Conservation (phyloP, 345 rosid genomes). For the Corchorus olitorius region DNA sequence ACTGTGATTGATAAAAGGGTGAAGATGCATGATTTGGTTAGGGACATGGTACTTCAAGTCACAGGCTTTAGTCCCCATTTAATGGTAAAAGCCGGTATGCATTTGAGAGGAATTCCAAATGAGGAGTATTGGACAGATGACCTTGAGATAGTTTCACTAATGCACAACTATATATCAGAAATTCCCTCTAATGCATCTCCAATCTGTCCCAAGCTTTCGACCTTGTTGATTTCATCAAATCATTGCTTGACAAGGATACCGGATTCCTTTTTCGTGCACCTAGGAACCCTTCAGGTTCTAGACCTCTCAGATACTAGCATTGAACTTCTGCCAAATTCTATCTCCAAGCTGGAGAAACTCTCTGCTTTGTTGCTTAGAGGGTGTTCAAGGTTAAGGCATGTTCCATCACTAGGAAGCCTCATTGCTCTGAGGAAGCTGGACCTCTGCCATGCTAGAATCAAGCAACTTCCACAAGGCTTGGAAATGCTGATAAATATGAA, state of each 20-base stretch:
- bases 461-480: slow-evolving; percentile 26
- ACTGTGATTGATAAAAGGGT: not conserved
- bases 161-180: not conserved
- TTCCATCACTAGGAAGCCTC: slow-evolving; percentile 22
- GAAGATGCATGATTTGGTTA: slow-evolving; percentile 32
- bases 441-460: not conserved
- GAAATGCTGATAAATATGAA: slow-evolving; percentile 14
- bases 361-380: not conserved
- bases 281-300: slow-evolving; percentile 21
- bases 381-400: not conserved
- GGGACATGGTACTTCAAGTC: slow-evolving; percentile 29
- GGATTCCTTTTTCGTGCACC: slow-evolving; percentile 19
- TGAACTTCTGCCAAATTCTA: slow-evolving; percentile 12
- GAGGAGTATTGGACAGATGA: slow-evolving; percentile 21
- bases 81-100: slow-evolving; percentile 27
- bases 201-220: not conserved
- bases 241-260: not conserved
- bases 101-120: slow-evolving; percentile 12
- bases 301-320: not conserved
- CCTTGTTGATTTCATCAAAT: not conserved
- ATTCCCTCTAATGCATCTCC: not conserved
- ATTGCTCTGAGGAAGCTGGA: slow-evolving; percentile 21
- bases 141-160: not conserved
- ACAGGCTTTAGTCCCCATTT: not conserved
- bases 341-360: slow-evolving; percentile 13